Conservation (phyloP, 2,329 filamentous ascomycete genomes). For the Coniella lustricola region DNA sequence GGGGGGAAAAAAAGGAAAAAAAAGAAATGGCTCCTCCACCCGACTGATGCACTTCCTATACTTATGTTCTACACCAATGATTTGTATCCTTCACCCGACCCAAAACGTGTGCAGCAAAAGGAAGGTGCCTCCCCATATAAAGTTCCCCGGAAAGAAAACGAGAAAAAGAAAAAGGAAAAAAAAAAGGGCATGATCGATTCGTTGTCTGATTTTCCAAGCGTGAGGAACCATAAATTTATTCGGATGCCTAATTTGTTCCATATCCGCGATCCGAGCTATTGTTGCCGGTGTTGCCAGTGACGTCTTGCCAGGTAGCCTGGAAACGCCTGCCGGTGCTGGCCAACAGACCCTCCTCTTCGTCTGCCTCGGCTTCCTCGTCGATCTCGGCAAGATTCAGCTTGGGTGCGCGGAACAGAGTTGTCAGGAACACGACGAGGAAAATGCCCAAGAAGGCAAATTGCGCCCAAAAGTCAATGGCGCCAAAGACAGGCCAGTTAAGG, state of each 20-base stretch:
- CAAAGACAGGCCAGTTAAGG: constrained; percentile 93
- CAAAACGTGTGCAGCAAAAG: too few species aligned
- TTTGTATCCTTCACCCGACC: too few species aligned
- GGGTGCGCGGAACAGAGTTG: constrained; percentile 73
- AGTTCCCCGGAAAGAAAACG: not conserved
- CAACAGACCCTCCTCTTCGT: constrained; percentile 88
- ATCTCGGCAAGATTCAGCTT: constrained; percentile 67
- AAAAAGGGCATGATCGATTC: too few species aligned
- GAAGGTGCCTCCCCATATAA: too few species aligned
- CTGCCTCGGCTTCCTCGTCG: constrained; percentile 83
- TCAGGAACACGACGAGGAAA: constrained; percentile 74
- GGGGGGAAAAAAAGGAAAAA: too few species aligned
- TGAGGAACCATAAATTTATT: not conserved
- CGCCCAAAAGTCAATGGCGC: constrained; percentile 88
- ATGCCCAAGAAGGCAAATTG: constrained; percentile 86
- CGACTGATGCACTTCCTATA: too few species aligned
- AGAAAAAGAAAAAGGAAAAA: not conserved
- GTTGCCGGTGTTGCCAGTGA: constrained; percentile 50
- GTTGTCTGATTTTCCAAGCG: too few species aligned
- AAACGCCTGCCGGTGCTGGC: constrained; percentile 77
- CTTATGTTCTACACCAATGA: too few species aligned
- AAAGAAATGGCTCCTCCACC: too few species aligned
- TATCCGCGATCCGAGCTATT: constrained; percentile 4
- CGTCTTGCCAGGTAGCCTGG: constrained; percentile 82
- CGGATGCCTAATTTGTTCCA: constrained; percentile 7